Evolutionary conservation across 495 filamentous ascomycete genomes (phyloP).

Genomic region (Aspergillus haitiensis): DNA sequence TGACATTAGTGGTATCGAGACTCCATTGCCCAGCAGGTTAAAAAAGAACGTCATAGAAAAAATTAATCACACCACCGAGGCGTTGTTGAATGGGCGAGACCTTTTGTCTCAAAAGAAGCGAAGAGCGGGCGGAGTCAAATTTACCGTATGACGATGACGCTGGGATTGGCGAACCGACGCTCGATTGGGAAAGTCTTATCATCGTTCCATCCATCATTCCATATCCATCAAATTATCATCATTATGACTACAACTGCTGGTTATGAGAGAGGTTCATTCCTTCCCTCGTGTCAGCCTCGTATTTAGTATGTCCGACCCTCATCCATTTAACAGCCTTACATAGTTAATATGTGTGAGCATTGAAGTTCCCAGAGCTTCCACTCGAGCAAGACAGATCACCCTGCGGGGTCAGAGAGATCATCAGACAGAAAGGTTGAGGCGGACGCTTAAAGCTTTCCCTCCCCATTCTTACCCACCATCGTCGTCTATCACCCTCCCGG

Average conservation of each 20-base stretch:
- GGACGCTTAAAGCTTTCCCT: slow-evolving; percentile 2
- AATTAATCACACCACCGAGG: background rate
- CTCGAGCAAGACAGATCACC: slow-evolving; percentile 8
- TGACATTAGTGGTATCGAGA: too few species aligned
- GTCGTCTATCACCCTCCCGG: background rate
- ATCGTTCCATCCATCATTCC: background rate
- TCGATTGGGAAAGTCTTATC: background rate
- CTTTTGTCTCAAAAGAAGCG: background rate
- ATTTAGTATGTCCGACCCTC: background rate
- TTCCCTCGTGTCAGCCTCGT: background rate
- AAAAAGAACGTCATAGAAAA: background rate
- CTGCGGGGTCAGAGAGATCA: slow-evolving; percentile 15
- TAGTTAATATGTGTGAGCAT: background rate
- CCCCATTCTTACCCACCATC: background rate
- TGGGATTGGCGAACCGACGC: slow-evolving; percentile 3
- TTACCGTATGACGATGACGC: slow-evolving; percentile 5
- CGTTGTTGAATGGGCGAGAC: background rate
- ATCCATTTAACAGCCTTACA: background rate
- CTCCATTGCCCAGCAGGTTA: too few species aligned
- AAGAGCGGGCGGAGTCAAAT: background rate
- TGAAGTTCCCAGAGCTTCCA: background rate
- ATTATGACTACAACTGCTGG: background rate
- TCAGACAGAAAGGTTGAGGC: background rate
- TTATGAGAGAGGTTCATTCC: background rate
- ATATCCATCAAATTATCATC: background rate